A percentile compares a stretch with the other conserved stretches of the same genome.
Conservation (phyloP, 306 rosid genomes). For the Cucurbita pepo region DNA sequence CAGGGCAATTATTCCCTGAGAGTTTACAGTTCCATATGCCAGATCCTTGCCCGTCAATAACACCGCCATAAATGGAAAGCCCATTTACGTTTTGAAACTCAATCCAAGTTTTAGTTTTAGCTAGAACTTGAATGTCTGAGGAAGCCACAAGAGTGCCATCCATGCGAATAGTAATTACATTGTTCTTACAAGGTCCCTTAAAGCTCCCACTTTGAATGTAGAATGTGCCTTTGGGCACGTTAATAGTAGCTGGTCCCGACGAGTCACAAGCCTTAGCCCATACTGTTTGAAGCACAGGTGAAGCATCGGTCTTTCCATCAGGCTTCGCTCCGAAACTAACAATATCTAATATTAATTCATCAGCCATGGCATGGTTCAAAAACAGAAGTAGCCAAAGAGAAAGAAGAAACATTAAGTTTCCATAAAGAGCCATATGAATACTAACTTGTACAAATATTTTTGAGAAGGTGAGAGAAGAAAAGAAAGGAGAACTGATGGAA, state of each 20-base stretch:
- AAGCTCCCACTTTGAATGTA: not conserved
- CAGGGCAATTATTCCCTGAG: not conserved
- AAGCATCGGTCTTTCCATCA: conserved; percentile 6
- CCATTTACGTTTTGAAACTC: not conserved
- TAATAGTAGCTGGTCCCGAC: not conserved
- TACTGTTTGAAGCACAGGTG: not conserved
- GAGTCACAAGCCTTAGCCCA: conserved; percentile 9
- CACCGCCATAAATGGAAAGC: not conserved
- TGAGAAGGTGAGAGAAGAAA: not conserved
- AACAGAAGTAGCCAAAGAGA: not conserved
- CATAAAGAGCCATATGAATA: not conserved
- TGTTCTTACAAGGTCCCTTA: no score
- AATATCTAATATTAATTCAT: not conserved
- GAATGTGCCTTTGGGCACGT: not conserved
- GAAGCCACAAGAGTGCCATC: not conserved
- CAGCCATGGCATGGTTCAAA: not conserved
- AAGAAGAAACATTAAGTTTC: not conserved
- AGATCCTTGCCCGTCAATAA: not conserved
- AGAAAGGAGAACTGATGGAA: not conserved
- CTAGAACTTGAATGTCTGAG: not conserved
- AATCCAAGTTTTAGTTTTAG: not conserved
- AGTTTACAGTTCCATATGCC: not conserved
- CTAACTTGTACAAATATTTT: no score
- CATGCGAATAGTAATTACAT: no score
- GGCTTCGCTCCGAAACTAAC: not conserved